Conservation (phyloP, 345 rosid species). For the Syzygium jambos region DNA sequence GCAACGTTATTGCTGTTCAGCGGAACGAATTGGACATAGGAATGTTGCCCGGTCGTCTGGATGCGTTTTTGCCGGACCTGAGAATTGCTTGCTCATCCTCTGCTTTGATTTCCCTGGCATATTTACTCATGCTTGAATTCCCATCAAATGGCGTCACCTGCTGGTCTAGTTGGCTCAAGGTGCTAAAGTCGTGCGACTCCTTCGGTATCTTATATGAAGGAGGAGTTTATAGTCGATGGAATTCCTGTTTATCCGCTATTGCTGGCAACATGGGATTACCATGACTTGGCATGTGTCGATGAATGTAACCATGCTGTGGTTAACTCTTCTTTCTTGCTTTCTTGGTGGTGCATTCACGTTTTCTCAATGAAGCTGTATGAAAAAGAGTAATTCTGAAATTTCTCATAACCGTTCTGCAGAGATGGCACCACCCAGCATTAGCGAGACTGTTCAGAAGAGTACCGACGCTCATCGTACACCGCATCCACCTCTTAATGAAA, state of each 20-base stretch:
- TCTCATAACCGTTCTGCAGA: conserved; percentile 16
- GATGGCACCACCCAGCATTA: conserved; percentile 52
- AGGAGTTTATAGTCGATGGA: not conserved
- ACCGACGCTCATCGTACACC: conserved; percentile 20
- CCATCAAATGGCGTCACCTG: not conserved
- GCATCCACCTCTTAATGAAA: conserved; percentile 78
- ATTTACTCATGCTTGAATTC: not conserved
- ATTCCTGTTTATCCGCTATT: not conserved
- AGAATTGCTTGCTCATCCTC: not conserved
- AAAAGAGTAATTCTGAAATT: not conserved
- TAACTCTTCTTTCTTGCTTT: not conserved
- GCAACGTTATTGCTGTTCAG: not conserved
- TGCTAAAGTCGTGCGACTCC: not conserved
- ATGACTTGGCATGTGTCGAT: not conserved
- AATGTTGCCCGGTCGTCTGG: not conserved
- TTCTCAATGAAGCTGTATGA: not conserved
- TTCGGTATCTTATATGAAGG: not conserved
- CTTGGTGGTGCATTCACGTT: not conserved
- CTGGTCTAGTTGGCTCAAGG: not conserved
- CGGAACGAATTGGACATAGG: not conserved
- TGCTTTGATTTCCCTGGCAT: not conserved
- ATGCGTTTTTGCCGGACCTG: not conserved
- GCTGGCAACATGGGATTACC: not conserved
- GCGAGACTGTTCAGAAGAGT: conserved; percentile 27
- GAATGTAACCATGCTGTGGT: not conserved